phyloP scores from a whole-genome alignment of 352 stramenopile genomes.

The Aphanomyces astaci region DNA sequence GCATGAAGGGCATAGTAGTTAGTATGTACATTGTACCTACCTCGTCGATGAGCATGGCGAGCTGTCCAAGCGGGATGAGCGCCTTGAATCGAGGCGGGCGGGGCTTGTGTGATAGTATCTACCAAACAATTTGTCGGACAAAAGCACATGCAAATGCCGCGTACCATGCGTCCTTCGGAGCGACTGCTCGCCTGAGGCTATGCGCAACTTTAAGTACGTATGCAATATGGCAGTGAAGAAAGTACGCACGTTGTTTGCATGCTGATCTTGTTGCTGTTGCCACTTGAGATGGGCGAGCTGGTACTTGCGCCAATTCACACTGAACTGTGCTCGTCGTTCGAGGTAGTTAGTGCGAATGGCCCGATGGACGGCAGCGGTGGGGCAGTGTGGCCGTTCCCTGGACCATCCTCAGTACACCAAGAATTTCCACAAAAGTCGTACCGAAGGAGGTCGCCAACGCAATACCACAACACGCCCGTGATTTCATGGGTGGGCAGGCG shows the following conservation, averaged over 20 bases:
- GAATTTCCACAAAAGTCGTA: neutral
- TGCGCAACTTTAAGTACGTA: too few species aligned
- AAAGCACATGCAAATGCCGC: too few species aligned
- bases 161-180: too few species aligned
- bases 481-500: neutral
- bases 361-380: neutral
- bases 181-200: too few species aligned
- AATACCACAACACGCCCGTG: neutral
- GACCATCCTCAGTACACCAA: too few species aligned
- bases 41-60: neutral
- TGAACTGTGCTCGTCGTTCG: neutral
- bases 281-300: neutral
- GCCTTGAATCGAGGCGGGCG: neutral
- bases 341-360: neutral
- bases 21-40: too few species aligned
- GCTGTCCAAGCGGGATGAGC: neutral
- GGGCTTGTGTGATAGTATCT: neutral
- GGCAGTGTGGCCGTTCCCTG: constrained; percentile 4
- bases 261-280: neutral
- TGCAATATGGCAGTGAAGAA: too few species aligned
- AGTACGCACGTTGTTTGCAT: too few species aligned
- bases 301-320: neutral
- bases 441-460: constrained; percentile 16
- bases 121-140: too few species aligned
- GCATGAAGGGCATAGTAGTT: too few species aligned